Base-by-base conservation (phyloP, 345 rosid species). In the Murraya paniculata region DNA sequence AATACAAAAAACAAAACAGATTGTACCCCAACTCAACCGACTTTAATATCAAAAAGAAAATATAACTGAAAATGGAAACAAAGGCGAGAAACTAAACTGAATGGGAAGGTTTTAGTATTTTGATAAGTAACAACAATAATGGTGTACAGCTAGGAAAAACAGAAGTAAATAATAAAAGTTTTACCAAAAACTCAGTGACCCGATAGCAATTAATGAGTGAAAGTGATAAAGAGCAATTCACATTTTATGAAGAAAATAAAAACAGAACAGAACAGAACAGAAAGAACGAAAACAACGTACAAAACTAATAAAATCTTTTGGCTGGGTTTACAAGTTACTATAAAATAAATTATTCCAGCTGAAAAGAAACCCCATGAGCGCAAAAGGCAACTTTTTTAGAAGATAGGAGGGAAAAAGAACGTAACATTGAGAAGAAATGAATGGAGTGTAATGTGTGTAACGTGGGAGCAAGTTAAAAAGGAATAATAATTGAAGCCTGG, bases 111-210 rank as follows among this genome's bases (percentile, higher is more conserved):
- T 19, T 71, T 36, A 22, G 72, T 50, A 30, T 27, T 31, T 30
- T 50, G 74, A 38, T 19, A 9, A 19, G 61, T 30, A 8, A 70
- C 31, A 76, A 59, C 65, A 72, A 79, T 74, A 84, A 84, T 81
- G 78, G 85, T 24, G 84, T 64, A 82, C 83, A 81, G 82, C 82
- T 79, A 19, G 78, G 73, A 64, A 72, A 76, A 60, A 57, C 6
- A 7, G 3, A 31, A 9, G 13, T 9, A 48, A 68, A 71, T 41
- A 72, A 81, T 62, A 65, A 13, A 38, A 77, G 35, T 4, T 65
- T 78, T 65, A 22, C 58, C 11, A 21, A 65, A 76, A 73, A 71
- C 76, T 78, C 83, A 78, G 75, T 72, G 77, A 66, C 69, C 78
- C 80, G 81, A 75, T 73, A 31, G 70, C 50, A 79, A 77, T 73